Base-by-base conservation (phyloP, 2,329 filamentous ascomycete species). In the Aspergillus aculeatus region DNA sequence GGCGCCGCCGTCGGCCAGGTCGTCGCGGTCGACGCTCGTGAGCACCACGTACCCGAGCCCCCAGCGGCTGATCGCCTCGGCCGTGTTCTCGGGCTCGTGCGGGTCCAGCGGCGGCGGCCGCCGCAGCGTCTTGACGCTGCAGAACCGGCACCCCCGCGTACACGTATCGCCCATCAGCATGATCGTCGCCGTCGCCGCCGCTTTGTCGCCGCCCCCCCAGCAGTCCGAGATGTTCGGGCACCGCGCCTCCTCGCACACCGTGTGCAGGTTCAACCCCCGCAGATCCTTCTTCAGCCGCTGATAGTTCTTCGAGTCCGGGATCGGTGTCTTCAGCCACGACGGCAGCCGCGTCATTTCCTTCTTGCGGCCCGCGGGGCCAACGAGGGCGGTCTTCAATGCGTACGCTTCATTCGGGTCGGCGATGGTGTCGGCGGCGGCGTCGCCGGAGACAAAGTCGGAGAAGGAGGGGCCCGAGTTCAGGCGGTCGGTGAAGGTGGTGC, bases 151-250 rank as follows among this genome's bases (percentile, higher is more conserved):
- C 19, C 94, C 95, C 61, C 95, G 86, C 19, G 95, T 99, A 78
- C 95, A 99, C 9, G 94, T 98, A 76, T 99, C 95, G 65, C 95
- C 95, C 93, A 98, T 98, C 51, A 99, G 81, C 95, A 99, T 99
- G 77, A 99, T 98, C 11, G 95, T 99, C 2, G 95, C 95, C 32
- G 95, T 99, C 4, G 95, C 95, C 26, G 92, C 89, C 66, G 87
- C 89, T 81, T 96, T 96, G 75, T 89, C 86, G 72, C 83, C 87
- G 35, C 95, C 95, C 62, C 95, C 95, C 95, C 95, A 99, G 81
- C 95, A 99, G 75, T 98, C 94, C 64, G 90, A 92, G 62, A 99
- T 96, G 77, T 99, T 99, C 62, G 95, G 95, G 77, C 95, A 99
- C 66, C 92, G 87, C 1, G 95, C 95, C 80, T 99, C 95, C 79